These are phyloP conservation scores for Solanum virginianum DNA, from an alignment of 257 asterid genomes.

Conservation along the genomic window DNA sequence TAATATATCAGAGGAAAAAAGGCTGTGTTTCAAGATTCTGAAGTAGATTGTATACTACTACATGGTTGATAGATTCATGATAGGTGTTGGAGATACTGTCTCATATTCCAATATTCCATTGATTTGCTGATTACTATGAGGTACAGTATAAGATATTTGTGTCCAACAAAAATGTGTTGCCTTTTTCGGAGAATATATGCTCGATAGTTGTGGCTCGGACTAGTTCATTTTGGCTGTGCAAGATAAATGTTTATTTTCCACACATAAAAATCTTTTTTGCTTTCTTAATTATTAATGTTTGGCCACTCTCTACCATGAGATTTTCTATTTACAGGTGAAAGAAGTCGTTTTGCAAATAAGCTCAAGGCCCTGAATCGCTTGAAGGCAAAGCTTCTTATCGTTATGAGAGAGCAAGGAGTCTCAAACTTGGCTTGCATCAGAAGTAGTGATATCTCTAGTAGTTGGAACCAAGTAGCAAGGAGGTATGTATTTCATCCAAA, in stretches of 20 bases:
- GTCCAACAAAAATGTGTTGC: not conserved
- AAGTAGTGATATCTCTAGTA: slow-evolving; percentile 12
- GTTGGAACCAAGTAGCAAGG: slow-evolving; percentile 41
- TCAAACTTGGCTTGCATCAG: slow-evolving; percentile 19
- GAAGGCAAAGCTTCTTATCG: slow-evolving; percentile 55
- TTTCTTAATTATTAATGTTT: not conserved
- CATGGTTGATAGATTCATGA: not conserved
- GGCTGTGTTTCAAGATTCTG: not conserved
- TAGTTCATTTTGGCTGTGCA: not conserved
- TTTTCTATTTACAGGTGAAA: slow-evolving; percentile 38
- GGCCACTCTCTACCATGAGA: not conserved
- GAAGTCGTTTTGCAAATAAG: slow-evolving; percentile 68
- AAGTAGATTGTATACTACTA: not conserved
- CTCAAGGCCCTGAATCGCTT: slow-evolving; percentile 66
- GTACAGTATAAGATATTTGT: not conserved
- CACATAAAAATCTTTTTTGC: not conserved
- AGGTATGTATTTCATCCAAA: slow-evolving; percentile 35
- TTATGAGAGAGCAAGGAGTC: slow-evolving; percentile 32
- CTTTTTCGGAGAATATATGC: not conserved
- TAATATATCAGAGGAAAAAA: too few relatives aligned
- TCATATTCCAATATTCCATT: not conserved
- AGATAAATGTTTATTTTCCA: not conserved
- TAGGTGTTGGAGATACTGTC: not conserved
- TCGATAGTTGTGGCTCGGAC: not conserved
- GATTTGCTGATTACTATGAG: not conserved